Evolutionary conservation across 2,329 filamentous ascomycete species (phyloP).

Genomic region (Cordyceps cicadae): DNA sequence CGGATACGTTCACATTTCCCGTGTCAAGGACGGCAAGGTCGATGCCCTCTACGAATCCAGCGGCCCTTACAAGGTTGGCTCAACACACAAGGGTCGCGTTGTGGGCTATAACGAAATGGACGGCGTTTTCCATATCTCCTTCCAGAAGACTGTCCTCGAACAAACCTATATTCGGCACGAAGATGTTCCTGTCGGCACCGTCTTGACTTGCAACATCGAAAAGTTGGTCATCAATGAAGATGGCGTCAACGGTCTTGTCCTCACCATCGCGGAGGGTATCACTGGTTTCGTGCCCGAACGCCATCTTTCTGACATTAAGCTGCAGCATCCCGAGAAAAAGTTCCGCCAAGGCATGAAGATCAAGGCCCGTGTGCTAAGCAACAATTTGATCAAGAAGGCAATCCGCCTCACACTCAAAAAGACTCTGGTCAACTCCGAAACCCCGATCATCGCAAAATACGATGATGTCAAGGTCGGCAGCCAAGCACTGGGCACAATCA

Average conservation of each 20-base stretch:
- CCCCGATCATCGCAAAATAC: constrained; percentile 69
- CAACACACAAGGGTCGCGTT: constrained; percentile 72
- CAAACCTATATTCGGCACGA: constrained; percentile 88
- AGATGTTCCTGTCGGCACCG: constrained; percentile 72
- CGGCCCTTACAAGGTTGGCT: constrained; percentile 70
- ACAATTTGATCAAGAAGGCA: constrained; percentile 64
- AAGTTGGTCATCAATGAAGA: constrained; percentile 70
- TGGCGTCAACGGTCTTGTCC: constrained; percentile 73
- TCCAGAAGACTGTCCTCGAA: constrained; percentile 73
- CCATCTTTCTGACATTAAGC: constrained; percentile 78
- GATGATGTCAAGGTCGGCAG: constrained; percentile 64
- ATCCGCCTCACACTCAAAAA: constrained; percentile 91
- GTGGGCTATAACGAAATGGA: constrained; percentile 83
- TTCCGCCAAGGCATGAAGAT: constrained; percentile 81
- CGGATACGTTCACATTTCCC: constrained; percentile 94
- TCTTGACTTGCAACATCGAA: constrained; percentile 76
- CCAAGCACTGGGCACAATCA: constrained; percentile 77
- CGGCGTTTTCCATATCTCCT: constrained; percentile 74
- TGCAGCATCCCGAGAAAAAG: constrained; percentile 93
- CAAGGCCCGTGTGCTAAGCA: constrained; percentile 77
- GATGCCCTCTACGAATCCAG: constrained; percentile 70
- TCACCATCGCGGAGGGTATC: constrained; percentile 80
- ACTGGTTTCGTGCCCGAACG: constrained; percentile 80
- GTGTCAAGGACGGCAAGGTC: constrained; percentile 81
- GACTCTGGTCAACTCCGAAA: constrained; percentile 82